phyloP scores from a whole-genome alignment of 2,329 filamentous ascomycete species.

The Ophiognomonia clavigignenti-juglandacearum region DNA sequence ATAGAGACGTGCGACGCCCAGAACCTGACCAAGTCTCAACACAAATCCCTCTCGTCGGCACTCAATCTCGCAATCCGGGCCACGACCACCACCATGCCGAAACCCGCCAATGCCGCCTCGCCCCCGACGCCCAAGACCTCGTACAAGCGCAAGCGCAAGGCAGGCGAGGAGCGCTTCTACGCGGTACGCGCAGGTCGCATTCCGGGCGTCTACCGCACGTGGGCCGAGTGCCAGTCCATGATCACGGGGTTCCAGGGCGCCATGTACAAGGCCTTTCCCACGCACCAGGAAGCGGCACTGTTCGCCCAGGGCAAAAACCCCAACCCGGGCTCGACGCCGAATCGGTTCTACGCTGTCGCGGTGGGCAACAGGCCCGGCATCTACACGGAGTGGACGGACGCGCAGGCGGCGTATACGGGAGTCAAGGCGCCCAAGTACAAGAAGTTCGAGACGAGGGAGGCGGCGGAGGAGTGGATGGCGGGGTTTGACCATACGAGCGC shows the following conservation, averaged over 20 bases:
- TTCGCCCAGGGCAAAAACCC: slow-evolving; percentile 63
- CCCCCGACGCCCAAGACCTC: slow-evolving; percentile 4
- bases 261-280: slow-evolving; percentile 72
- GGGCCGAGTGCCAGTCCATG: slow-evolving; percentile 57
- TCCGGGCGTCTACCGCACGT: slow-evolving; percentile 59
- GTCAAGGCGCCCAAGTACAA: slow-evolving; percentile 67
- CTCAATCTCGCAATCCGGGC: slow-evolving; percentile 5
- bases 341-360: slow-evolving; percentile 57
- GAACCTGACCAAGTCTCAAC: neutral
- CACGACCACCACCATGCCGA: slow-evolving; percentile 6
- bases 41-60: neutral
- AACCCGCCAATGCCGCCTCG: slow-evolving; percentile 6
- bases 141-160: slow-evolving; percentile 42
- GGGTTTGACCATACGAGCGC: slow-evolving; percentile 37
- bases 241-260: slow-evolving; percentile 60
- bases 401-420: slow-evolving; percentile 67
- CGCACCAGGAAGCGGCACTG: slow-evolving; percentile 68
- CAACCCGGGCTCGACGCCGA: slow-evolving; percentile 32
- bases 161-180: slow-evolving; percentile 51
- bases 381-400: slow-evolving; percentile 62
- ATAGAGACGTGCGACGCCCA: neutral
- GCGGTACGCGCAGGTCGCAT: slow-evolving; percentile 52
- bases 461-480: slow-evolving; percentile 74
- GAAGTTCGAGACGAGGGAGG: slow-evolving; percentile 61
- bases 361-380: slow-evolving; percentile 55